These are phyloP conservation scores for Fusarium lateritium DNA, from an alignment of 2,329 filamentous ascomycete species.

Conservation along the genomic window DNA sequence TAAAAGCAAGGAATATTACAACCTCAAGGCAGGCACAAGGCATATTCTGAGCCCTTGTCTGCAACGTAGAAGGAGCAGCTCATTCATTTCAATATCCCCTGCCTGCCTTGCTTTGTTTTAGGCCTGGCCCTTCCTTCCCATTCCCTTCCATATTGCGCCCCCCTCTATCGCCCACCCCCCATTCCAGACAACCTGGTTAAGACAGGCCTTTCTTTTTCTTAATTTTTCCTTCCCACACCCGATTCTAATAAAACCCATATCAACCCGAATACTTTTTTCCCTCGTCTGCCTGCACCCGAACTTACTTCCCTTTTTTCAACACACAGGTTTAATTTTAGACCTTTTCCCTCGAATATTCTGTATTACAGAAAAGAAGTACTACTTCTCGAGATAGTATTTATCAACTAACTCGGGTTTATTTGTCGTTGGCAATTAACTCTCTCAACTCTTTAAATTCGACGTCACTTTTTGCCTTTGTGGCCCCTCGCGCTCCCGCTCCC, in stretches of 20 bases:
- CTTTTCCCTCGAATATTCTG: constrained; percentile 33
- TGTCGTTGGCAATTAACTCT: constrained; percentile 1
- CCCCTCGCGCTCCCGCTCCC: constrained; percentile 46
- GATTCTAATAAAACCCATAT: constrained; percentile 51
- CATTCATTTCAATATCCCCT: constrained; percentile 34
- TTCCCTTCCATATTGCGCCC: constrained; percentile 29
- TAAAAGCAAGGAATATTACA: constrained; percentile 8
- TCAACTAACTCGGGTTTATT: constrained; percentile 23
- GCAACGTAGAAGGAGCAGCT: constrained; percentile 29
- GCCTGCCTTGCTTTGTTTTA: constrained; percentile 39
- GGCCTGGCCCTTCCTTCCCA: constrained; percentile 36
- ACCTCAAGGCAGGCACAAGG: constrained; percentile 28
- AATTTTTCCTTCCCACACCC: constrained; percentile 50
- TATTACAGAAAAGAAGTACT: constrained; percentile 13
- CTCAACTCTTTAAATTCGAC: constrained; percentile 26
- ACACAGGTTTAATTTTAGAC: constrained; percentile 42
- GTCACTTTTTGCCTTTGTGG: constrained; percentile 44
- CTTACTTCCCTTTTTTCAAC: constrained; percentile 45
- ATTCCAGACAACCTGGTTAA: constrained; percentile 41
- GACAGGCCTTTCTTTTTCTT: constrained; percentile 40
- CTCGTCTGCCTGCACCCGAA: constrained; percentile 41
- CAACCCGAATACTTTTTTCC: constrained; percentile 50
- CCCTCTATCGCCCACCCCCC: constrained; percentile 36
- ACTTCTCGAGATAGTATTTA: constrained; percentile 28
- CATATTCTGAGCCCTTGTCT: constrained; percentile 23